phyloP scores from a whole-genome alignment of 768 basidiomycete species.

The Macrocybe gigantea region DNA sequence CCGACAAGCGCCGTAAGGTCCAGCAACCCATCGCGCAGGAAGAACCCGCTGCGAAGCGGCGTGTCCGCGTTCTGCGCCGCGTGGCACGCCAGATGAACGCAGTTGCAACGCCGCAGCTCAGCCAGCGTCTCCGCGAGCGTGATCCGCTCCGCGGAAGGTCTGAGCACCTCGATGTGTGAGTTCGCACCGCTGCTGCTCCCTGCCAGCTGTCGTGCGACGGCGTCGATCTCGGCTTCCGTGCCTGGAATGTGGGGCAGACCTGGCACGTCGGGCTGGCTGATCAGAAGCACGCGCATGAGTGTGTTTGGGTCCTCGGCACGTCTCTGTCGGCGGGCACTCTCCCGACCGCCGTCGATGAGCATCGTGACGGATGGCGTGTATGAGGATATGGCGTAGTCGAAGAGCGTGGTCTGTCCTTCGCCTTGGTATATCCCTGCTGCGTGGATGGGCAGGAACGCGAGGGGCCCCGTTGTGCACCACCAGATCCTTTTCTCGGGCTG shows the following conservation, averaged over 20 bases:
- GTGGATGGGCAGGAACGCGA: conserved; percentile 14
- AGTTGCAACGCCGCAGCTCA: not conserved
- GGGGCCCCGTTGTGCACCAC: conserved; percentile 11
- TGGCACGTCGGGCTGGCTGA: too few species aligned
- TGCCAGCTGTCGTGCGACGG: conserved; percentile 4
- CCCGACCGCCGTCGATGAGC: too few species aligned
- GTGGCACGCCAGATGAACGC: conserved; percentile 31
- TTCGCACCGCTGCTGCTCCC: conserved; percentile 2
- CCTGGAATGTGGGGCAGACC: conserved; percentile 9
- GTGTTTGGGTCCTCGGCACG: too few species aligned
- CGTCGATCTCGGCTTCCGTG: not conserved
- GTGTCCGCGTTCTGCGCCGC: conserved; percentile 18
- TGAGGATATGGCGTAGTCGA: conserved; percentile 13
- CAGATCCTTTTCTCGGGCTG: conserved; percentile 5
- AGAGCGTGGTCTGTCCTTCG: not conserved
- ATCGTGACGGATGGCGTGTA: conserved; percentile 11
- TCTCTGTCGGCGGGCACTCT: too few species aligned
- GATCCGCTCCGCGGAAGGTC: conserved; percentile 6
- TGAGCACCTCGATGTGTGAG: not conserved
- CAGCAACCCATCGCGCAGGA: conserved; percentile 14
- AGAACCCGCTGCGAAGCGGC: conserved; percentile 19
- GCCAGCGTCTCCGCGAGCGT: conserved; percentile 8
- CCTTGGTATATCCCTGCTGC: conserved; percentile 8
- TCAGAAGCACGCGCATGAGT: too few species aligned
- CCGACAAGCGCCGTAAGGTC: conserved; percentile 11